Conservation (phyloP, 2,329 filamentous ascomycete genomes). For the Fusarium tupiense region DNA sequence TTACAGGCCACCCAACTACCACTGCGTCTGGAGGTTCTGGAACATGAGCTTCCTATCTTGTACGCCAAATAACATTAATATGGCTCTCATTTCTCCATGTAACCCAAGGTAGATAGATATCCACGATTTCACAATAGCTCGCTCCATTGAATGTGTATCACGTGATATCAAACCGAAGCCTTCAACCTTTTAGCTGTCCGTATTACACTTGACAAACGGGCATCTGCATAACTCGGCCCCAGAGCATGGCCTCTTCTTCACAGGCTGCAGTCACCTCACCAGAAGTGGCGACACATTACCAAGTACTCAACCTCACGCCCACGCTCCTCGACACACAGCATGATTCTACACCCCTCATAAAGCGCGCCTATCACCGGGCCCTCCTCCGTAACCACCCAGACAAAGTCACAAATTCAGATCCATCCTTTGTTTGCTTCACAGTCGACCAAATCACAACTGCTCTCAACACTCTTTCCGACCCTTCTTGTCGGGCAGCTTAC, state of each 20-base stretch:
- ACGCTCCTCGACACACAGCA: conserved; percentile 56
- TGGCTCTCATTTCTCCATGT: background rate
- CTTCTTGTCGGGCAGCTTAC: conserved; percentile 61
- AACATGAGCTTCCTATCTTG: background rate
- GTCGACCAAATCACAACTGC: conserved; percentile 73
- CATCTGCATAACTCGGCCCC: background rate
- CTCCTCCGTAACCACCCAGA: conserved; percentile 74
- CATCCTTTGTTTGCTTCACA: conserved; percentile 59
- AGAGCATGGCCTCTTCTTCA: conserved; percentile 20
- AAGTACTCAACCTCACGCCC: conserved; percentile 66
- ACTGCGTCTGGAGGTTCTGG: background rate
- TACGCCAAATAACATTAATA: background rate
- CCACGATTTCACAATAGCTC: background rate
- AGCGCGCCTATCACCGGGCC: conserved; percentile 71
- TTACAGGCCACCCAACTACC: background rate
- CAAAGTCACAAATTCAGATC: conserved; percentile 51
- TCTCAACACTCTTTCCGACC: conserved; percentile 64
- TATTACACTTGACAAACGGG: background rate
- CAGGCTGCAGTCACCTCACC: background rate
- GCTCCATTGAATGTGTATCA: conserved; percentile 9
- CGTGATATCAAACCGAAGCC: conserved; percentile 35
- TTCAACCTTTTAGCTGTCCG: background rate
- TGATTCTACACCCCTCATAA: conserved; percentile 61
- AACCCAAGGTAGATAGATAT: background rate
- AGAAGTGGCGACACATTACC: conserved; percentile 63